A percentile compares a stretch with the other conserved stretches of the same genome.
Conservation (phyloP, 345 rosid species). For the Eucalyptus melliodora region DNA sequence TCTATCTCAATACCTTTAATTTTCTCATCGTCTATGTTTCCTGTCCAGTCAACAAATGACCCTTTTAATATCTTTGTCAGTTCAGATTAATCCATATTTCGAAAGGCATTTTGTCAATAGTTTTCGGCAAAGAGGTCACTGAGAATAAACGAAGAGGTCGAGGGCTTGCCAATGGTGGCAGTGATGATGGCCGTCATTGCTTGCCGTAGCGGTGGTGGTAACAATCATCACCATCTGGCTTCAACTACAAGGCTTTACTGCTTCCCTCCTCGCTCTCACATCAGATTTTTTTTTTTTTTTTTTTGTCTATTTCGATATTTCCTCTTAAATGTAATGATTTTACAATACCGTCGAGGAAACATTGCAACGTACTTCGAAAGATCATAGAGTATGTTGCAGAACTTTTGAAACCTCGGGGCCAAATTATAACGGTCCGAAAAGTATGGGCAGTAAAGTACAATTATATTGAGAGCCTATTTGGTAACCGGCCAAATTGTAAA, state of each 20-base stretch:
- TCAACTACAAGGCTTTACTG: neutral
- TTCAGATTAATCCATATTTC: too few relatives aligned
- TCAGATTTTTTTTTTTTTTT: neutral
- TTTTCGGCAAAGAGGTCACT: neutral
- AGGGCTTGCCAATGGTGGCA: neutral
- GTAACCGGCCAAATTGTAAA: rapidly evolving
- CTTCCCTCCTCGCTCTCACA: neutral
- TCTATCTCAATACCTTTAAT: too few relatives aligned
- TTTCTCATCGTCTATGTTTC: too few relatives aligned
- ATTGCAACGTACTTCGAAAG: neutral
- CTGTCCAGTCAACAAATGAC: too few relatives aligned
- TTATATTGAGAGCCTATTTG: rapidly evolving
- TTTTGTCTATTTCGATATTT: neutral
- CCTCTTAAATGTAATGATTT: neutral
- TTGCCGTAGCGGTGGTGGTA: neutral
- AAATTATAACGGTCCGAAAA: neutral
- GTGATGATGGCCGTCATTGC: neutral
- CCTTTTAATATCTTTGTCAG: too few relatives aligned
- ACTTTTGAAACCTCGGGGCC: neutral
- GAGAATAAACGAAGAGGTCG: neutral
- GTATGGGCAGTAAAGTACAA: neutral
- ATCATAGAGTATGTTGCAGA: neutral
- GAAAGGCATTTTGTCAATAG: too few relatives aligned
- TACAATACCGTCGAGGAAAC: neutral
- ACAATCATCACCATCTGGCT: neutral